Evolutionary conservation across 352 stramenopile genomes (phyloP), one percentile per base, ranked within the genome.

Genomic region (Phytopythium mirpurense): DNA sequence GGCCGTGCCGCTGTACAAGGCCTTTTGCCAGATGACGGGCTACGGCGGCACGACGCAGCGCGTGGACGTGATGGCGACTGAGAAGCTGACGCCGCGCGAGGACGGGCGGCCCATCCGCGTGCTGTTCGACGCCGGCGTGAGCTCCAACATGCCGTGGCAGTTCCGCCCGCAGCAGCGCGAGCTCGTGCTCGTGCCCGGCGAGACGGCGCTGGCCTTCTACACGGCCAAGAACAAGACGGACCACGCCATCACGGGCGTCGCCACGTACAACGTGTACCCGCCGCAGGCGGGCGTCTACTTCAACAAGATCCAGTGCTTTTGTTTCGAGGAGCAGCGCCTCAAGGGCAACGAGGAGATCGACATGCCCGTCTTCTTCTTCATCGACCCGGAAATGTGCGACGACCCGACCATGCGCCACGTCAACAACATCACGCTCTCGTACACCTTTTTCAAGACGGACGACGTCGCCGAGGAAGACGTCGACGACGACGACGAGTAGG

Each of bases 231-330:
- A 99, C 77, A 93, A 96, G 58, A 97, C 86, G 12, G 83, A 98
- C 65, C 97, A 98, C 68, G 81, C 96, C 24, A 98, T 99, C 54
- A 99, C 96, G 32, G 97, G 97, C 51, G 97, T 99, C 26, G 96
- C 96, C n/a, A 99, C 97, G 26, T 99, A 99, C 82, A 99, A 99
- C 72, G 97, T 99, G 49, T 97, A 98, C 63, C 97, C 97, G 34
- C 94, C 96, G 26, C 97, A 98, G 54, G 81, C 87, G 8, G 75
- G 97, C 27, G 81, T 99, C 35, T 99, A 99, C 72, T 99, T 99
- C 70, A 99, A 99, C 82, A 99, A 99, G 74, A 99, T 99, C 66
- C 97, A 99, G 78, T 99, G 97, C 70, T 99, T 99, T 73, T 99
- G 97, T 70, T 99, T 99, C 64, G 97, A 99, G 68, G 96, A 99